Conservation (phyloP, 2,329 filamentous ascomycete species). For the Calycina herbarum region DNA sequence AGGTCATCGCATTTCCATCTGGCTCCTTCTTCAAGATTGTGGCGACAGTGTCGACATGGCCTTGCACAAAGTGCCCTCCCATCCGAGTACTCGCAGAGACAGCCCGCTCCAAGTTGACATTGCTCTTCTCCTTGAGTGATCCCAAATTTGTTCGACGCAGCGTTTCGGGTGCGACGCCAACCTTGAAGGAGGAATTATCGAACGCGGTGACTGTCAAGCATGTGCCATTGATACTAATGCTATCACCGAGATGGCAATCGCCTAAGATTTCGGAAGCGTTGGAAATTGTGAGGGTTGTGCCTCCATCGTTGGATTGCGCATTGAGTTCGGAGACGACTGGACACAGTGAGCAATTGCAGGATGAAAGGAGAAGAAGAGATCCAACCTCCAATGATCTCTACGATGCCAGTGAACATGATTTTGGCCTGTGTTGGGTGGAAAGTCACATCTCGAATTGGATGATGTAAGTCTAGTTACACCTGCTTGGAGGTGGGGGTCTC, state of each 20-base stretch:
- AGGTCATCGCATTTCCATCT: constrained; percentile 88
- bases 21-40: constrained; percentile 69
- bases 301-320: constrained; percentile 77
- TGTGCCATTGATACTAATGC: constrained; percentile 92
- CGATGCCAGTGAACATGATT: constrained; percentile 91
- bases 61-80: constrained; percentile 98
- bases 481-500: neutral
- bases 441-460: neutral
- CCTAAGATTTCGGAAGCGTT: constrained; percentile 69
- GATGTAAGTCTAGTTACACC: neutral
- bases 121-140: constrained; percentile 60
- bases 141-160: constrained; percentile 96
- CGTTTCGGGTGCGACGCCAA: constrained; percentile 93
- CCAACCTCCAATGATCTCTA: constrained; percentile 85
- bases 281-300: constrained; percentile 86
- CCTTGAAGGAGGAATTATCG: constrained; percentile 67
- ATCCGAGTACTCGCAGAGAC: constrained; percentile 90
- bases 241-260: constrained; percentile 86
- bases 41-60: constrained; percentile 91
- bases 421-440: neutral
- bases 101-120: constrained; percentile 91
- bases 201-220: constrained; percentile 90
- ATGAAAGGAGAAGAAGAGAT: neutral
- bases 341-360: constrained; percentile 18
- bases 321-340: constrained; percentile 82